A percentile compares a stretch with the other conserved stretches of the same genome.
These are phyloP conservation scores for Crucibulum laeve DNA, from an alignment of 768 basidiomycete species.

Conservation along the genomic window DNA sequence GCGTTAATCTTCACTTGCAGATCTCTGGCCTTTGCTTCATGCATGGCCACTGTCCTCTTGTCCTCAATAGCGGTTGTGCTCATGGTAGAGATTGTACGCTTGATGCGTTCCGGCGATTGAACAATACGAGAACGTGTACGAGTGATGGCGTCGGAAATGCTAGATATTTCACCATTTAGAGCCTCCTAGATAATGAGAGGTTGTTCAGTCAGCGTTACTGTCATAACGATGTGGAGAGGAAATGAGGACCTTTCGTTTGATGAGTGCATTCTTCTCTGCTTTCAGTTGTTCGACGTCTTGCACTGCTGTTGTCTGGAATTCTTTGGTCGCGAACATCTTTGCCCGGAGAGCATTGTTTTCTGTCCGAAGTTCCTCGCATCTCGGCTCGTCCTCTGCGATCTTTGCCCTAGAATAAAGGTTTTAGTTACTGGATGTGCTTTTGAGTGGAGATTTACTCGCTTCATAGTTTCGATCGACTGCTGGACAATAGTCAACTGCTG, in stretches of 20 bases:
- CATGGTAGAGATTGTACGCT: slow-evolving; percentile 79
- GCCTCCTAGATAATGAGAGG: slow-evolving; percentile 46
- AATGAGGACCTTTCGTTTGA: slow-evolving; percentile 55
- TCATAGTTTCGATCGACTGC: slow-evolving; percentile 48
- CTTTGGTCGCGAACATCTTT: slow-evolving; percentile 67
- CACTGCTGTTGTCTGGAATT: slow-evolving; percentile 52
- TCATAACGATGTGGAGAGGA: neutral
- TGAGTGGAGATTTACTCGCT: slow-evolving; percentile 34
- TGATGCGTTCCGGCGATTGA: slow-evolving; percentile 88
- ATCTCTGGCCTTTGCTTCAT: slow-evolving; percentile 75
- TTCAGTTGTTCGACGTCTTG: slow-evolving; percentile 71
- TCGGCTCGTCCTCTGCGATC: slow-evolving; percentile 66
- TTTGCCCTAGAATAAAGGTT: slow-evolving; percentile 39
- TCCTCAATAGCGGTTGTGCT: slow-evolving; percentile 62
- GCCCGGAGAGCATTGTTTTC: slow-evolving; percentile 62
- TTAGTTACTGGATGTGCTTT: neutral
- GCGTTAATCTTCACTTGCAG: slow-evolving; percentile 71
- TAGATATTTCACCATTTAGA: slow-evolving; percentile 55
- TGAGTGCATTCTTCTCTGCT: slow-evolving; percentile 58
- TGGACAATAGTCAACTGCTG: slow-evolving; percentile 46
- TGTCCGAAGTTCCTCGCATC: slow-evolving; percentile 50
- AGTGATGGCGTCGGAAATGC: slow-evolving; percentile 54
- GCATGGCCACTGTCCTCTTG: slow-evolving; percentile 56
- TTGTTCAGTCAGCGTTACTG: neutral
- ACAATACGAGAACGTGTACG: slow-evolving; percentile 76